phyloP scores from a whole-genome alignment of 495 filamentous ascomycete genomes.

The Apiosordaria backusii region DNA sequence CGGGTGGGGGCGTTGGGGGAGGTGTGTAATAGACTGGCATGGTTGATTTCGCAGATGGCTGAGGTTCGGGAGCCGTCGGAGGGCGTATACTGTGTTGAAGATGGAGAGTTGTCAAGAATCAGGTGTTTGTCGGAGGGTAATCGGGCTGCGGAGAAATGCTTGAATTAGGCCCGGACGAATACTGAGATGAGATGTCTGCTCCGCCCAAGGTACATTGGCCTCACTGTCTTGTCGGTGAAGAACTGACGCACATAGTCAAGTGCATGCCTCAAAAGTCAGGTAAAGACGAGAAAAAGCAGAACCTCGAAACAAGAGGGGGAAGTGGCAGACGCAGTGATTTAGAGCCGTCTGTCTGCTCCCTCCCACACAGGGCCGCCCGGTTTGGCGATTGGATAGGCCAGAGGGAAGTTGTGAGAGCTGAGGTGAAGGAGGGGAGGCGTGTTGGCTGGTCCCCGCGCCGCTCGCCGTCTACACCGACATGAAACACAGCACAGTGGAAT shows the following conservation, averaged over 20 bases:
- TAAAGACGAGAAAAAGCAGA: background rate
- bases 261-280: too few relatives aligned
- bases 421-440: background rate
- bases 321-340: background rate
- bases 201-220: background rate
- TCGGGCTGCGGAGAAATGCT: too few relatives aligned
- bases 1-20: constrained; percentile 7
- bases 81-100: background rate
- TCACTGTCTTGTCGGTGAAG: background rate
- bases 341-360: background rate
- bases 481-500: constrained; percentile 4
- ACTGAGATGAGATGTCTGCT: too few relatives aligned
- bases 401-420: background rate
- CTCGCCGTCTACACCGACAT: constrained; percentile 2
- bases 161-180: too few relatives aligned
- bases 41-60: background rate
- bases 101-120: too few relatives aligned
- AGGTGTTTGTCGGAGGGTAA: too few relatives aligned
- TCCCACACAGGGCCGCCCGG: background rate
- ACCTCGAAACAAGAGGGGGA: background rate
- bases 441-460: background rate
- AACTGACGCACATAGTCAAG: too few relatives aligned
- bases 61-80: too few relatives aligned
- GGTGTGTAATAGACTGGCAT: constrained; percentile 21
- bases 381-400: background rate